Evolutionary conservation across 768 basidiomycete genomes (phyloP), one percentile per base, ranked within the genome.

Genomic region (Trametes punicea): DNA sequence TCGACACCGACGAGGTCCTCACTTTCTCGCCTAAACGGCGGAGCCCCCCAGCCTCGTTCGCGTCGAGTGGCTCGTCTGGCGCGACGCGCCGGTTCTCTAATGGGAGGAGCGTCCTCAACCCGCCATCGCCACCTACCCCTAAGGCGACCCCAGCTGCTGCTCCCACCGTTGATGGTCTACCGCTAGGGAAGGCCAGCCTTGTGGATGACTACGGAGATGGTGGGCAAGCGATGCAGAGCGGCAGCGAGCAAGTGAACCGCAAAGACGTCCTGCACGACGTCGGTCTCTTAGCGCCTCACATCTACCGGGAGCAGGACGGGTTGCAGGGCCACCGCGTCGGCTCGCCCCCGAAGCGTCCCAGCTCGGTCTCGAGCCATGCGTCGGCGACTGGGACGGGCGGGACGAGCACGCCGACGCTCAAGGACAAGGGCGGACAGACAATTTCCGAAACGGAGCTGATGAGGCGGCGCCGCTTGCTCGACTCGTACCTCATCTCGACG

Each of bases 361-460:
- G 27, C 36, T 40, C 58, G 31, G 31, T n/a, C n/a, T n/a, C n/a
- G n/a, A n/a, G n/a, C n/a, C n/a, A n/a, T n/a, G n/a, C n/a, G n/a
- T 29, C 33, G 20, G 26, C 18, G 16, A 15, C 36, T 6, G 48
- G 36, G 18, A 50, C 48, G 51, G 39, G 7, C 13, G 31, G 27
- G 40, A n/a, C 42, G 46, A 20, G 18, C 20, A 55, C 55, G 15
- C 59, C 65, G 23, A 44, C 45, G 23, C 47, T 42, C 15, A 77
- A 71, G 72, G 74, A 46, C 13, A 77, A 71, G 72, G 74, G 78
- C 13, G 85, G 87, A 16, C 83, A 85, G 60, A 84, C 82, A 38
- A 90, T 90, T 54, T 79, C 81, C n/a, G 89, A 92, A 70, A 79
- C 75, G 18, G 90, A 90, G 70, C 69, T 93, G 68, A 86, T 94